Base-by-base conservation (phyloP, 129 eudicot genomes). In the Lactuca saligna region DNA sequence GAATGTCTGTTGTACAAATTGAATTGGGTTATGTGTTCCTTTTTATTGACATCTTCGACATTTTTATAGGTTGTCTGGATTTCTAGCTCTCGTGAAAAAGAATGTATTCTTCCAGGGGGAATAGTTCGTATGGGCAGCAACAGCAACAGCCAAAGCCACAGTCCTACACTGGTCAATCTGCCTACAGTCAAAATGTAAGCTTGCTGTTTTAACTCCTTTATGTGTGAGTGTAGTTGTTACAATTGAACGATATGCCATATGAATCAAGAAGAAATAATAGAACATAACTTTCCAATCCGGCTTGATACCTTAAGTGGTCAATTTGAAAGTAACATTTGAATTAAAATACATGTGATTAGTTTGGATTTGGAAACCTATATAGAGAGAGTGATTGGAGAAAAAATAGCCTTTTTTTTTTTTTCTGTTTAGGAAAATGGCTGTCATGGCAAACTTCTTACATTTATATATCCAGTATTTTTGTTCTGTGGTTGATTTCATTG, bases 31-130 rank as follows among this genome's bases (percentile, higher is more conserved):
- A 8, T 61, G 29, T 31, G 2, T 38, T 20, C 5, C 10, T 33
- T n/a, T 15, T 15, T 16, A 37, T 17, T 41, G 62, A 54, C 11
- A n/a, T 63, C 65, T 5, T 54, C 3, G 14, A 5, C 54, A 10
- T 15, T 20, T 11, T 15, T 74, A 16, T 16, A 65, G 79, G 60
- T 5, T 55, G 69, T 63, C 37, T 56, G 65, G 65, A 55, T 51
- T 44, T 41, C 5, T 7, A 8, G 64, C 56, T 64, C 17, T 5
- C 56, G 57, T 49, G 73, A 57, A 42, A 17, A 17, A 57, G 5
- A 6, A 92, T 92, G 98, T 88, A 88, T 79, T 65, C 91, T 57
- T 83, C 97, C 33, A 77, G 95, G 59, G 97, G 96, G 78, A 71
- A 60, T 81, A 81, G 61, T 80, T 61, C 73, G 0, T 91, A 86